These are phyloP conservation scores for Fraxinus excelsior DNA, from an alignment of 257 asterid genomes.

Conservation along the genomic window DNA sequence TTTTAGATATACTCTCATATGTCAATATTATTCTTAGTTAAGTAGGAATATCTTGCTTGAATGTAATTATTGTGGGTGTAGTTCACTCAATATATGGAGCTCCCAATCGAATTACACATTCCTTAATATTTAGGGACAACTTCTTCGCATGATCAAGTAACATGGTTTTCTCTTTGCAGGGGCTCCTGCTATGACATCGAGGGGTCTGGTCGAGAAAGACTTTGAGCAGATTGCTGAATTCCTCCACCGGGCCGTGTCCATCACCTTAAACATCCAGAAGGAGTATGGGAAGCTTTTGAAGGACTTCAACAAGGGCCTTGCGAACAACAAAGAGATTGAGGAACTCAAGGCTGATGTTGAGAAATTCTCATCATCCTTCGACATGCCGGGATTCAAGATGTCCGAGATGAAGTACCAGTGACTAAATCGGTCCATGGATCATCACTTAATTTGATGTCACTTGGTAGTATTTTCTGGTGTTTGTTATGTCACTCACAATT, in stretches of 20 bases:
- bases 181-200: constrained; percentile 95
- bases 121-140: too few relatives aligned
- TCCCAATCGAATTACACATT: too few relatives aligned
- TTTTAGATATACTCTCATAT: too few relatives aligned
- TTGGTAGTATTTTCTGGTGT: too few relatives aligned
- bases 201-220: constrained; percentile 94
- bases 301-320: constrained; percentile 94
- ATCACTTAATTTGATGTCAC: too few relatives aligned
- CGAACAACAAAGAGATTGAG: constrained; percentile 67
- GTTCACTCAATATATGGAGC: too few relatives aligned
- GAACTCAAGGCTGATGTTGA: too few relatives aligned
- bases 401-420: constrained; percentile 72
- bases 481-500: too few relatives aligned
- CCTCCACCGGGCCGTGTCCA: constrained; percentile 79
- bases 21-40: too few relatives aligned
- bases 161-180: constrained; percentile 42
- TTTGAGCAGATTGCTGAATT: constrained; percentile 92
- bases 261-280: constrained; percentile 83
- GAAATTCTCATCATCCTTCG: constrained; percentile 61
- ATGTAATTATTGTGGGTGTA: too few relatives aligned
- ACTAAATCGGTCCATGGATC: too few relatives aligned
- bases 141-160: not conserved
- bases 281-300: constrained; percentile 85
- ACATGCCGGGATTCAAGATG: constrained; percentile 92
- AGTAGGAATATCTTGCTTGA: too few relatives aligned